Conservation (phyloP, 176 grass and related monocot genomes). For the Musa troglodytarum region DNA sequence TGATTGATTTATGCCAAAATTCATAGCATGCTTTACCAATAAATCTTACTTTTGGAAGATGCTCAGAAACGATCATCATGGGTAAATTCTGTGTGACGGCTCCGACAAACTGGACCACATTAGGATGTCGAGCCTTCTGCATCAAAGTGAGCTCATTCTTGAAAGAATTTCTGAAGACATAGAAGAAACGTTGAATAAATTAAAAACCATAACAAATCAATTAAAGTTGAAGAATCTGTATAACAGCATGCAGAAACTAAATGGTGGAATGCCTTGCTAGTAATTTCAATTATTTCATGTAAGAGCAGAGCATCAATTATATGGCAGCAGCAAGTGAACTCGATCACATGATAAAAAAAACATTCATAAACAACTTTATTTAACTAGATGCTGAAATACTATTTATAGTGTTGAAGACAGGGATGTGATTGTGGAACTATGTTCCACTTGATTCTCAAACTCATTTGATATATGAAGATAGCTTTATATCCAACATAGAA, state of each 20-base stretch:
- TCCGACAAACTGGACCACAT: constrained; percentile 96
- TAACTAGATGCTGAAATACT: too few species aligned
- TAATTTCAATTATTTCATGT: not conserved
- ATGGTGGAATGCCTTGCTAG: not conserved
- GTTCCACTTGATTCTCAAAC: too few species aligned
- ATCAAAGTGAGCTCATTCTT: constrained; percentile 80
- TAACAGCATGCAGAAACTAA: not conserved
- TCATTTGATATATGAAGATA: not conserved
- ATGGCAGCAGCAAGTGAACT: too few species aligned
- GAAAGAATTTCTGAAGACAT: constrained; percentile 65
- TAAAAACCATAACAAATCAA: not conserved
- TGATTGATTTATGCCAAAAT: not conserved
- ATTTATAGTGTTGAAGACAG: too few species aligned
- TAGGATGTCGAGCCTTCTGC: constrained; percentile 84
- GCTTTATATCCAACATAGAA: not conserved
- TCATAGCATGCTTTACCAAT: not conserved
- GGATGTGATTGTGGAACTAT: too few species aligned
- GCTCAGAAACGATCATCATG: constrained; percentile 98
- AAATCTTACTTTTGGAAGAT: constrained; percentile 64
- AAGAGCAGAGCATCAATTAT: not conserved
- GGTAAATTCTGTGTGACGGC: constrained; percentile 92
- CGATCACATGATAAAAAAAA: too few species aligned
- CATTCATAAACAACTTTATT: too few species aligned
- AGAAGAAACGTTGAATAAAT: not conserved
- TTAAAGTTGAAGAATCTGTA: not conserved